Conservation (phyloP, 768 basidiomycete species). For the Hygrocybe punicea region DNA sequence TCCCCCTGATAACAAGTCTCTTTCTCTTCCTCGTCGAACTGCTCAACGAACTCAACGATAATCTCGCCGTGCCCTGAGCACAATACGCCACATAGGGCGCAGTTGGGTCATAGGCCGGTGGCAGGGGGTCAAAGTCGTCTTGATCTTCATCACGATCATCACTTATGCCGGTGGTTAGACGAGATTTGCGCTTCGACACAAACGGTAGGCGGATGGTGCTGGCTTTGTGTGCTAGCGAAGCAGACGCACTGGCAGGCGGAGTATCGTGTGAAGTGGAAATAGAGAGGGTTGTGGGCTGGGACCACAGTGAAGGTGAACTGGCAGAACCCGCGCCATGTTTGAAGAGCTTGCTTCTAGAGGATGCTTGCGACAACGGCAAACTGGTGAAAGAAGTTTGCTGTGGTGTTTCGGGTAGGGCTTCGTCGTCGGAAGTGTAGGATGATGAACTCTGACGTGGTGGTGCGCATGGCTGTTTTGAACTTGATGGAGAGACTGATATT, state of each 20-base stretch:
- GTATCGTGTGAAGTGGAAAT: not conserved
- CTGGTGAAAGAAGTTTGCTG: slow-evolving; percentile 38
- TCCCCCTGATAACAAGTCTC: slow-evolving; percentile 67
- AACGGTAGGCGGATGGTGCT: slow-evolving; percentile 17
- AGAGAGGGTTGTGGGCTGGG: slow-evolving; percentile 17
- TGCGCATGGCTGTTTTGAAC: slow-evolving; percentile 39
- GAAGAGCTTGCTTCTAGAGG: slow-evolving; percentile 30
- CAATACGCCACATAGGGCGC: slow-evolving; percentile 37
- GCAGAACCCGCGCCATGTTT: slow-evolving; percentile 25
- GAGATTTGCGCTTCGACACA: slow-evolving; percentile 10
- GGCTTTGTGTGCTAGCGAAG: slow-evolving; percentile 4
- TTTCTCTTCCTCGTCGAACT: slow-evolving; percentile 52
- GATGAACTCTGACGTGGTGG: slow-evolving; percentile 58
- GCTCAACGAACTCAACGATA: slow-evolving; percentile 35
- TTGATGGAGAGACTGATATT: slow-evolving; percentile 33
- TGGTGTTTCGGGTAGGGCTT: slow-evolving; percentile 29
- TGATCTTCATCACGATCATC: not conserved
- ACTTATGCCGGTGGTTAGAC: not conserved
- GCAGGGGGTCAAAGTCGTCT: not conserved
- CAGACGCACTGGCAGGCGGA: slow-evolving; percentile 14
- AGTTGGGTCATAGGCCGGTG: slow-evolving; percentile 12
- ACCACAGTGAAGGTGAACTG: slow-evolving; percentile 31
- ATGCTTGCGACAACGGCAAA: slow-evolving; percentile 14
- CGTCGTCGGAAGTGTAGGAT: slow-evolving; percentile 46
- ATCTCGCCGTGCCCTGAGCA: slow-evolving; percentile 21